A percentile compares a stretch with the other conserved stretches of the same genome.
Evolutionary conservation across 768 basidiomycete genomes (phyloP).

Genomic region (Fibroporia radiculosa): DNA sequence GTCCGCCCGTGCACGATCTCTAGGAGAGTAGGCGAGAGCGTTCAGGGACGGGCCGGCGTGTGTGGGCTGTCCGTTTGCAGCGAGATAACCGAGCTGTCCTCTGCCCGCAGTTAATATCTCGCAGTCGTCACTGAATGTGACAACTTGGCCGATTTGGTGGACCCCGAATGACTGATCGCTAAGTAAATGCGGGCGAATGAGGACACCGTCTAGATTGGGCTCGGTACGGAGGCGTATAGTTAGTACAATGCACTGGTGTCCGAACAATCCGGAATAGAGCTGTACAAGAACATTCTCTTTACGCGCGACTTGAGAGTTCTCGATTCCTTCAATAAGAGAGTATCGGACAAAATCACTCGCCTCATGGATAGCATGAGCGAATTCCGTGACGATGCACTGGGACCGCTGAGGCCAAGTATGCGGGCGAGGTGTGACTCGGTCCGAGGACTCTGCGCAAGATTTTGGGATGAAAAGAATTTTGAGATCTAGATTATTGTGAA

Average conservation of each 20-base stretch:
- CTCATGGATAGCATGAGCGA: background rate
- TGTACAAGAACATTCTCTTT: background rate
- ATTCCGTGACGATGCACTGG: background rate
- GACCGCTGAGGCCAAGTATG: background rate
- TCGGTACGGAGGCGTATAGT: background rate
- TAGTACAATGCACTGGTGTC: slow-evolving; percentile 2
- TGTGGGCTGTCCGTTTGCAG: background rate
- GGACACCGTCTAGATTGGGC: background rate
- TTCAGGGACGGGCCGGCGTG: slow-evolving; percentile 1
- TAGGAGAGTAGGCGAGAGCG: background rate
- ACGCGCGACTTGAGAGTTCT: background rate
- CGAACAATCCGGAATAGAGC: background rate
- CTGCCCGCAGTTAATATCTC: background rate
- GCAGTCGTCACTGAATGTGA: background rate
- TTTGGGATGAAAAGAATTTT: too few relatives aligned
- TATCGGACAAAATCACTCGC: background rate
- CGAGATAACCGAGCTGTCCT: background rate
- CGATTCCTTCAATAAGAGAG: background rate
- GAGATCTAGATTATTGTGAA: too few relatives aligned
- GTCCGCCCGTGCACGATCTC: slow-evolving; percentile 1
- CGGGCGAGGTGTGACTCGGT: background rate
- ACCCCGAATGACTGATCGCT: background rate
- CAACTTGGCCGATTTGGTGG: background rate
- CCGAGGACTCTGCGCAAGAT: too few relatives aligned
- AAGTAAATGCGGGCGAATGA: slow-evolving; percentile 2